Percentiles rank a stretch among this genome's conserved stretches.
Conservation (phyloP, 1,139 yeast species). For the Suhomyces panamericanus region DNA sequence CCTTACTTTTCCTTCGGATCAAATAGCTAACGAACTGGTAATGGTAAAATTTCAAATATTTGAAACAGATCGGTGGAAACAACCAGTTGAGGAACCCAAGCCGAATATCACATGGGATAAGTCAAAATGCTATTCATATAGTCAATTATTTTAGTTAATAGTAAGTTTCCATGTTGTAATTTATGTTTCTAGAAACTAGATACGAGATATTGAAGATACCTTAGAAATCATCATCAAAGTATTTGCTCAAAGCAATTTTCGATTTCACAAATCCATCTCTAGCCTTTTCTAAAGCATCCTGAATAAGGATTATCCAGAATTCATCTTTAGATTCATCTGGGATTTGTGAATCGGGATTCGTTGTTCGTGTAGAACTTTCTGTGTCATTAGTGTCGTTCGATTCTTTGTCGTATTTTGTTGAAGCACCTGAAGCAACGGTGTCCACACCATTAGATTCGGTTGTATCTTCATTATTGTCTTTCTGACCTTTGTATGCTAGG, state of each 20-base stretch:
- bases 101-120: too few relatives aligned
- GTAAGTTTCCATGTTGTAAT: background rate
- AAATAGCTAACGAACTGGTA: too few relatives aligned
- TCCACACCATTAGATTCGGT: constrained; percentile 2
- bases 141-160: too few relatives aligned
- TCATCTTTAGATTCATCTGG: constrained; percentile 30
- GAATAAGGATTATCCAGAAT: constrained; percentile 51
- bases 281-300: constrained; percentile 59
- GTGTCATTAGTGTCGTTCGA: constrained; percentile 10
- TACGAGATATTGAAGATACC: background rate
- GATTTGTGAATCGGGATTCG: constrained; percentile 3
- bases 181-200: background rate
- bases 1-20: background rate
- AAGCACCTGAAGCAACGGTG: background rate
- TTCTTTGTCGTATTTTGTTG: constrained; percentile 2
- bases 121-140: too few relatives aligned
- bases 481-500: constrained; percentile 4
- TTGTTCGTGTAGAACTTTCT: constrained; percentile 6
- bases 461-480: background rate
- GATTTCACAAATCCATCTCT: constrained; percentile 58
- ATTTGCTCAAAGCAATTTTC: constrained; percentile 56
- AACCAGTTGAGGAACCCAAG: too few relatives aligned
- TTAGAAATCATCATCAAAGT: constrained; percentile 53
- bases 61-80: too few relatives aligned
- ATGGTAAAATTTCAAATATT: too few relatives aligned